Evolutionary conservation across 495 filamentous ascomycete species (phyloP).

Genomic region (Aspergillus leporis): DNA sequence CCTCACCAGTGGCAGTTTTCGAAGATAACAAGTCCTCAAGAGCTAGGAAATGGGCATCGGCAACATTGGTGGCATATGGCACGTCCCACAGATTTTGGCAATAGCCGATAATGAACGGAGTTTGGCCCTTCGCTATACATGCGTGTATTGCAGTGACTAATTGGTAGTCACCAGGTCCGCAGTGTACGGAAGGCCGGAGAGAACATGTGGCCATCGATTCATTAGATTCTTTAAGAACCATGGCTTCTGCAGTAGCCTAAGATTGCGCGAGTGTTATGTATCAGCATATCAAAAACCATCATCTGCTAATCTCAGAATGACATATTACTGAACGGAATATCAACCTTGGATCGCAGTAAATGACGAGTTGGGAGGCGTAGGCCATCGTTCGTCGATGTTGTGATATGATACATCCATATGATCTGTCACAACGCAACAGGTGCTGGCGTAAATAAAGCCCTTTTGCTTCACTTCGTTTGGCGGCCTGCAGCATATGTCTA

Average conservation of each 20-base stretch:
- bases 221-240: constrained; percentile 53
- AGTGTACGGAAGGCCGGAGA: constrained; percentile 57
- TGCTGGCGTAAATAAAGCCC: constrained; percentile 60
- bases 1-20: constrained; percentile 58
- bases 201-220: constrained; percentile 51
- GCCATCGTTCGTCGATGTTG: constrained; percentile 57
- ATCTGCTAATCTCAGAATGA: constrained; percentile 4
- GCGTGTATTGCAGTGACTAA: constrained; percentile 54
- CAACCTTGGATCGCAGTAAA: constrained; percentile 63
- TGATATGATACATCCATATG: constrained; percentile 50
- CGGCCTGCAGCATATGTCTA: constrained; percentile 54
- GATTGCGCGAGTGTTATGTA: constrained; percentile 4
- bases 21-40: constrained; percentile 56
- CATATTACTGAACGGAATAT: constrained; percentile 8
- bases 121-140: constrained; percentile 56
- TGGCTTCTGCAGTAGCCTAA: constrained; percentile 54
- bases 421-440: constrained; percentile 56
- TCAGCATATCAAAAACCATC: constrained; percentile 16
- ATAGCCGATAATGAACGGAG: constrained; percentile 56
- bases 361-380: constrained; percentile 46
- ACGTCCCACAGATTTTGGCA: constrained; percentile 63
- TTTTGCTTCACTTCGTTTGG: constrained; percentile 46
- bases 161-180: constrained; percentile 57
- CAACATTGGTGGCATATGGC: constrained; percentile 60
- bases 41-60: constrained; percentile 63